Evolutionary conservation across 192 early-diverging fungal genomes (phyloP), one percentile per base, ranked within the genome.

Genomic region (Coemansia sp.): DNA sequence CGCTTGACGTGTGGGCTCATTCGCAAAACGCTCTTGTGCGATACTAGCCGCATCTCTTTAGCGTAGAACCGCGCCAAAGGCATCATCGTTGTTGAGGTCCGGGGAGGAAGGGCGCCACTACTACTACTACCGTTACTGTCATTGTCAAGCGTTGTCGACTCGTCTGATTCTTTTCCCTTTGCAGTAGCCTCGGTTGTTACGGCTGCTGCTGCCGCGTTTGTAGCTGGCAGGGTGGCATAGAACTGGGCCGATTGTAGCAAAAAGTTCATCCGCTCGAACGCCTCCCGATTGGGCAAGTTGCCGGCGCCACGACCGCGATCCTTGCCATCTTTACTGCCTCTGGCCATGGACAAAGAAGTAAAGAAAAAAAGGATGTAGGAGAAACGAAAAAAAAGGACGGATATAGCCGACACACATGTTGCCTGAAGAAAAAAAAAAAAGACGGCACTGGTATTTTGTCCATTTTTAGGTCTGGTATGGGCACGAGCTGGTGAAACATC

Each of bases 181-280:
- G 53, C 53, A 55, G 53, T 55, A 55, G 53, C 53, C 9, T 0
- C n/a, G 8, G 45, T 0, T n/a, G 58, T 20, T 56, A 24, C 24
- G 13, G 59, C 30, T 15, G 65, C 27, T 32, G 52, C 16, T 22
- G 30, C 37, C 15, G 45, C 10, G 34, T 35, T 35, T 38, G 67
- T 22, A 0, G 29, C 34, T 1, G 30, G 41, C 13, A 70, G 56
- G 5, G 52, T 10, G 22, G 78, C 69, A 22, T 64, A 69, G 59
- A 75, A 72, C 30, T 73, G 78, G 6, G 78, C 62, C 29, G 78
- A 75, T 38, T 81, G 78, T 52, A 70, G 72, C 3, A 81, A 70
- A 67, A 81, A 81, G 59, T 73, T 81, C 73, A 81, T 75, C 56
- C 78, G 65, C 64, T 81, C 70, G 27, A 53, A 81, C 30, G 72